Conservation (phyloP, 208 protist species). For the Acanthamoeba culbertsoni region DNA sequence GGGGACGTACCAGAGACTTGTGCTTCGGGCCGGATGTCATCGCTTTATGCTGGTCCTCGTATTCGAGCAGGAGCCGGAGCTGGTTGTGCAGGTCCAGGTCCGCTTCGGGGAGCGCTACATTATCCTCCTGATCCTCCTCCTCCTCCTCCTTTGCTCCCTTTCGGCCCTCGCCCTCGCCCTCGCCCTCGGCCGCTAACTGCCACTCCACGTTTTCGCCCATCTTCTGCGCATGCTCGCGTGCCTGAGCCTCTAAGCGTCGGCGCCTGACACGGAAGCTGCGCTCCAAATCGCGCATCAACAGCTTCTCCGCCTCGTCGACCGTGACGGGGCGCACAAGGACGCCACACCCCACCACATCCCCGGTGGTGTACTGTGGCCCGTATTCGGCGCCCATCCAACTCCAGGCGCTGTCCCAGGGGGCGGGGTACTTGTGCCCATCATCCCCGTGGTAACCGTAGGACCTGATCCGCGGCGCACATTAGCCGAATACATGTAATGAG, state of each 20-base stretch:
- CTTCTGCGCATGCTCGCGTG: neutral
- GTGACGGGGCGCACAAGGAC: neutral
- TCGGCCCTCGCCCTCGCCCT: neutral
- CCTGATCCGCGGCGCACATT: no score
- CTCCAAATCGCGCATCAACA: no score
- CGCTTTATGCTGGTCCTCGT: neutral
- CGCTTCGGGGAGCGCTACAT: neutral
- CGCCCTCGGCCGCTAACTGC: neutral
- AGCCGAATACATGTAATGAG: neutral
- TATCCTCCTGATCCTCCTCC: neutral
- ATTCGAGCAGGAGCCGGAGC: neutral
- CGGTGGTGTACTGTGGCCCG: neutral
- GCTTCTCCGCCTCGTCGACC: neutral
- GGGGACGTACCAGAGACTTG: neutral
- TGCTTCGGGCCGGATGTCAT: no score
- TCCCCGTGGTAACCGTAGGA: neutral
- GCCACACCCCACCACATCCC: neutral
- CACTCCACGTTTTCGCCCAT: neutral
- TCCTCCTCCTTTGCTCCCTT: neutral
- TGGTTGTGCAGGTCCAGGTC: neutral
- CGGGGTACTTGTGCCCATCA: neutral
- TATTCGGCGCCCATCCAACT: slow-evolving; percentile 4
- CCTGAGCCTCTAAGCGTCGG: no score
- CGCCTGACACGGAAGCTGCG: no score
- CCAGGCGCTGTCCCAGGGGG: neutral